Conservation (phyloP, 805 yeast genomes). For the Deakozyma indianensis region DNA sequence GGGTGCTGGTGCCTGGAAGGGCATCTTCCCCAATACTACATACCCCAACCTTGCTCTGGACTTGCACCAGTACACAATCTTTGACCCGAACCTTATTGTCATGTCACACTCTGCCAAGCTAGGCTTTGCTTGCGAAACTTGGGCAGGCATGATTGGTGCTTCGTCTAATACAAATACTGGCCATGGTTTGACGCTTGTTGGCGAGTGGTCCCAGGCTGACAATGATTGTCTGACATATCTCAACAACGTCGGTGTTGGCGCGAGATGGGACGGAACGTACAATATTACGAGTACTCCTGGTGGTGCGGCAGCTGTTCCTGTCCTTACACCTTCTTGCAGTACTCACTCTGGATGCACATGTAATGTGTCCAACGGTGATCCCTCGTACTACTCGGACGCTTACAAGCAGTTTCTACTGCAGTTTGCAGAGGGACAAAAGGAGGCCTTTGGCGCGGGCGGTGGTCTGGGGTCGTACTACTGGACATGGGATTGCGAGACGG, state of each 20-base stretch:
- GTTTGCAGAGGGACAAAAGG: slow-evolving; percentile 71
- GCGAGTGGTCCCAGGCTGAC: slow-evolving; percentile 78
- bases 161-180: slow-evolving; percentile 37
- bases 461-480: slow-evolving; percentile 70
- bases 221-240: slow-evolving; percentile 78
- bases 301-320: slow-evolving; percentile 10
- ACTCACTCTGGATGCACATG: slow-evolving; percentile 40
- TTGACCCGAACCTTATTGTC: slow-evolving; percentile 22
- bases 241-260: slow-evolving; percentile 67
- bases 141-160: slow-evolving; percentile 40
- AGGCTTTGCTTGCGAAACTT: slow-evolving; percentile 26
- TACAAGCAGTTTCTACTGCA: slow-evolving; percentile 43
- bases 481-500: slow-evolving; percentile 72
- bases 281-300: slow-evolving; percentile 17
- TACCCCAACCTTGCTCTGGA: slow-evolving; percentile 61
- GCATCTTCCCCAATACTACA: slow-evolving; percentile 28
- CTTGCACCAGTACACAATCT: slow-evolving; percentile 79
- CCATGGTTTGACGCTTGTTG: slow-evolving; percentile 55
- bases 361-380: slow-evolving; percentile 26
- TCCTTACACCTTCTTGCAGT: slow-evolving; percentile 14
- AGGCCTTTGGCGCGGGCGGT: slow-evolving; percentile 49
- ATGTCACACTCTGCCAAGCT: slow-evolving; percentile 19
- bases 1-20: slow-evolving; percentile 46
- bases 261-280: slow-evolving; percentile 56
- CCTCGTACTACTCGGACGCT: slow-evolving; percentile 37